phyloP scores from a whole-genome alignment of 2,329 filamentous ascomycete species.

The Fusarium zealandicum region DNA sequence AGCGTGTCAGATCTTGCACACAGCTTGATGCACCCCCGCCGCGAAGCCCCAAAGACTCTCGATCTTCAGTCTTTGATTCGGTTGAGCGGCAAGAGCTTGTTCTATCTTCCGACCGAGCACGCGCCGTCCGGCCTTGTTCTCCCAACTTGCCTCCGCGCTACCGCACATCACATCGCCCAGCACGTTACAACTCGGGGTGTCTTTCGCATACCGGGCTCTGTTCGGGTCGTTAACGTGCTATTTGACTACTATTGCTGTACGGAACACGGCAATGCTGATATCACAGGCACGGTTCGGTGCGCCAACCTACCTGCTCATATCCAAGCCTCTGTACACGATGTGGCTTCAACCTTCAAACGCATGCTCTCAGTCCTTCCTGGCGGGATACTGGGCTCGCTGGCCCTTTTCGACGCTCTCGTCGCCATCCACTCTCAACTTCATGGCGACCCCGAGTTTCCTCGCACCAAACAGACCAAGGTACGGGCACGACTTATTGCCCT shows the following conservation, averaged over 20 bases:
- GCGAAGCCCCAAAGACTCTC: constrained; percentile 57
- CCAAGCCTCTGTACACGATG: constrained; percentile 66
- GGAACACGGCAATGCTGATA: constrained; percentile 55
- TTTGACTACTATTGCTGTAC: constrained; percentile 68
- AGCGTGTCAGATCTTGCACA: constrained; percentile 64
- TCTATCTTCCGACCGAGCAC: constrained; percentile 67
- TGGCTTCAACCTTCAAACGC: constrained; percentile 72
- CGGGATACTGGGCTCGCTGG: constrained; percentile 69
- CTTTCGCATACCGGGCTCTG: constrained; percentile 69
- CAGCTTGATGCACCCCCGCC: constrained; percentile 52
- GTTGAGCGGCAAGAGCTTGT: constrained; percentile 66
- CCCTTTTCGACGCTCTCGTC: constrained; percentile 68
- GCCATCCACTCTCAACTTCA: constrained; percentile 65
- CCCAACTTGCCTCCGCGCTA: constrained; percentile 71
- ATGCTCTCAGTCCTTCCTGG: constrained; percentile 69
- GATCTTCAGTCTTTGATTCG: constrained; percentile 66
- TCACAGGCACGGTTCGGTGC: constrained; percentile 65
- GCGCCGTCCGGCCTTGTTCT: constrained; percentile 63
- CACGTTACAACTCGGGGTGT: constrained; percentile 63
- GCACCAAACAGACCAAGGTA: constrained; percentile 62
- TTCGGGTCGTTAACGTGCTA: constrained; percentile 61
- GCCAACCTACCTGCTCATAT: constrained; percentile 68
- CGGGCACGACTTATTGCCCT: constrained; percentile 71
- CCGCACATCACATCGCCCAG: constrained; percentile 68
- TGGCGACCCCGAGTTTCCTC: constrained; percentile 58